Evolutionary conservation across 768 basidiomycete species (phyloP), one percentile per base, ranked within the genome.

Genomic region (Hericium coralloides): DNA sequence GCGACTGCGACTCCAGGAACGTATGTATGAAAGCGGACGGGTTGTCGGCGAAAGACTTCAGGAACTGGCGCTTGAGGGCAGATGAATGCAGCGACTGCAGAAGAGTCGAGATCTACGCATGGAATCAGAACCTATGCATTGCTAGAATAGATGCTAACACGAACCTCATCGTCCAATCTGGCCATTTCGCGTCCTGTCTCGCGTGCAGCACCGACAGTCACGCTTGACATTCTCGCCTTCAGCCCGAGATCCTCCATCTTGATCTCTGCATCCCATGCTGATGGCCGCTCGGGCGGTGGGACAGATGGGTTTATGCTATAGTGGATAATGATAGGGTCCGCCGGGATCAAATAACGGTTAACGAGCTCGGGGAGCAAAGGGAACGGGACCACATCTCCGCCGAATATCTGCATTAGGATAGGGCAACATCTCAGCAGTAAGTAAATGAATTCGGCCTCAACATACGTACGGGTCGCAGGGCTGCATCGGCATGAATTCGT

Each of bases 1-100:
- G 80, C 49, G 92, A 90, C 68, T 98, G 95, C 2, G 90, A 93
- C 63, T 89, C 88, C 17, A 98, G 69, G 92, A 92, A 97, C 2
- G 83, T 87, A 65, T 94, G 87, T 56, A 94, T 88, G 67, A 98
- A 89, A 60, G 78, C 76, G 6, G 84, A 76, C 8, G 95, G 91
- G 51, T 93, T 82, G 0, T 80, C 73, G 12, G 91, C 83, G 66
- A 97, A 97, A 1, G 84, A 82, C 60, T 84, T 79, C 45, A 98
- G 72, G 71, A 98, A 98, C 8, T 89, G 87, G 22, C 85, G 79
- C 69, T 95, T 95, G 61, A 91, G 77, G 64, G 92, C 86, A 1
- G 92, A 81, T 64, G 92, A 92, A 63, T 93, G 86, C 50, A 95
- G 75, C 10, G 89, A 89, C 67, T 95, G 92, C 0, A 89, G 85